Evolutionary conservation across 108 stramenopile genomes (phyloP), one percentile per base, ranked within the genome.

Genomic region (Nitzschia sp.): DNA sequence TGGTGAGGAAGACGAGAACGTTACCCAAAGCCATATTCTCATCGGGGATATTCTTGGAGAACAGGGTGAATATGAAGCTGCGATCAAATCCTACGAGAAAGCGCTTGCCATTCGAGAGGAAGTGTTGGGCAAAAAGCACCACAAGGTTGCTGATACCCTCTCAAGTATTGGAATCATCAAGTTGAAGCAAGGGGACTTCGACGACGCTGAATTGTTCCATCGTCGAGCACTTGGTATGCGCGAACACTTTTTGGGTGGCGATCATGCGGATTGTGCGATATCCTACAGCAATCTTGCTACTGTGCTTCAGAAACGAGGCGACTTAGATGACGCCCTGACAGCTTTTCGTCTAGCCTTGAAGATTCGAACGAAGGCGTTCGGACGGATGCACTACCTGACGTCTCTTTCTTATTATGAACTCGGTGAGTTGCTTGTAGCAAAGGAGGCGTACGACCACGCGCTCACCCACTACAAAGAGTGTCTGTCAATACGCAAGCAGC

Each of bases 261-360:
- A 53, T n/a, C 74, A 75, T 41, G 52, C 66, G 9, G 74, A 75
- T 19, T 75, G 74, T 46, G 74, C 74, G 2, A 55, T 46, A 34
- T 75, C 74, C 9, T 55, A 73, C 53, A 52, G 35, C 29, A 34
- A 58, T 25, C 28, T 73, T 35, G 72, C 56, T 1, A 17, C 6
- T 15, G 53, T 73, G 8, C 34, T 66, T 16, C 35, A 44, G 26
- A 25, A 58, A n/a, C 11, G 35, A n/a, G 64, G 62, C 19, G 56
- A 73, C 13, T n/a, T 53, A 2, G 64, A 73, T 50, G 72, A 41
- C 13, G 72, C 63, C 2, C 19, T 66, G 21, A 35, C 22, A 13
- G 29, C 44, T 4, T 41, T 66, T 15, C 45, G 45, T 19, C 34
- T 58, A 11, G 72, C 72, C 17, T 52, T 73, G 63, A 65, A 72